Base-by-base conservation (phyloP, 2,329 filamentous ascomycete genomes). In the Fusarium sp. region DNA sequence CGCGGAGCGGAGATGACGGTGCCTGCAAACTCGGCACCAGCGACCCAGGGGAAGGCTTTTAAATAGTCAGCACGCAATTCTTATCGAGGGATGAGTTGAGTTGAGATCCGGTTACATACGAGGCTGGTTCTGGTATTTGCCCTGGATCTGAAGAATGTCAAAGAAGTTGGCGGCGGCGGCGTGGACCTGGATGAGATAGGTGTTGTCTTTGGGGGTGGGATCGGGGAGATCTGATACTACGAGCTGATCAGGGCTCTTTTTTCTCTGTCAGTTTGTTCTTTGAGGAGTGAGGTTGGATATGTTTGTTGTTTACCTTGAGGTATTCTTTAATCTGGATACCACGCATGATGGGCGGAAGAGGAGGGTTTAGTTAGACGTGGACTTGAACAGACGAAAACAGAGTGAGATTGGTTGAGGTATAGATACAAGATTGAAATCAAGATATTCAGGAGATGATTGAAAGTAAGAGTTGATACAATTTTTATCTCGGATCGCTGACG, bases 121-220 rank as follows among this genome's bases (percentile, higher is more conserved):
- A 0, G 95, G 95, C 79, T 98, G 95, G 81, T 94, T 89, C 81
- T 98, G 96, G 85, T 98, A 98, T 89, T 97, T 97, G 66, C 96
- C 96, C 80, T 95, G 93, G 80, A 98, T 95, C 81, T 98, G 96
- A 64, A 98, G 90, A 67, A 98, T 93, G 82, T 98, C 96, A 86
- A 98, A 98, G 89, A 98, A 98, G 86, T 98, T 98, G 79, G 94
- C 94, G 22, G 95, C 96, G 1, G 93, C 90, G 56, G 96, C 94
- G 83, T 95, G 94, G 79, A 98, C 93, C 80, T 92, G 90, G 81
- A 98, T 93, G 73, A 97, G 88, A 82, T 98, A 98, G 85, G 98
- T 91, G 80, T 93, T 86, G 35, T 90, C 84, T 10, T 88, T 87
- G 2, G 95, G 94, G 1, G 85, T 85, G 1, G 95, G 95, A 63